A percentile compares a stretch with the other conserved stretches of the same genome.
phyloP scores from a whole-genome alignment of 108 stramenopile species.

The Nitzschia palea region DNA sequence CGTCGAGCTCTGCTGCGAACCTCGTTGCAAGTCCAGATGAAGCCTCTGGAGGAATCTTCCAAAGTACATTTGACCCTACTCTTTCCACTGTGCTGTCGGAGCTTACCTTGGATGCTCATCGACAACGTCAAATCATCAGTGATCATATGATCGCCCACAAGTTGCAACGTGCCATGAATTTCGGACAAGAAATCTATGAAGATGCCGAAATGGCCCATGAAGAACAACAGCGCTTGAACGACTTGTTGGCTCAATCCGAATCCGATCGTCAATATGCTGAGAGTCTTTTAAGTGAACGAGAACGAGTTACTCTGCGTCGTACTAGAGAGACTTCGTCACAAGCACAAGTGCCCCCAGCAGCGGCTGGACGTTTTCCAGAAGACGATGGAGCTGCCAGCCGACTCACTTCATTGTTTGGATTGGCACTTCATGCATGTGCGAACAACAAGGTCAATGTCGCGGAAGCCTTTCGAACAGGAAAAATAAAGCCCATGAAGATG shows the following conservation, averaged over 20 bases:
- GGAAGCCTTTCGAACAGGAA: constrained; percentile 33
- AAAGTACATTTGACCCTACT: neutral
- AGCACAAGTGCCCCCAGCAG: neutral
- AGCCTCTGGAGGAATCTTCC: neutral
- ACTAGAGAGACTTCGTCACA: neutral
- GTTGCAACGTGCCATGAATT: constrained; percentile 21
- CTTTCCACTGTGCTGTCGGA: neutral
- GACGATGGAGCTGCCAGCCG: neutral
- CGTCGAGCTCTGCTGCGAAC: neutral
- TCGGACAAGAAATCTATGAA: constrained; percentile 35
- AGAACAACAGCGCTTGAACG: constrained; percentile 41
- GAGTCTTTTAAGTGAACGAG: constrained; percentile 25
- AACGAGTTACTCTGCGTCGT: constrained; percentile 3
- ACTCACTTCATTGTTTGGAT: constrained; percentile 34
- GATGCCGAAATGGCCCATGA: constrained; percentile 44
- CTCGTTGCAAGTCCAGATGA: neutral
- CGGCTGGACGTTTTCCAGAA: neutral
- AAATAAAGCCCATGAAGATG: constrained; percentile 20
- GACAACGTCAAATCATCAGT: constrained; percentile 31
- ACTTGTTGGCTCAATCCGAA: constrained; percentile 29
- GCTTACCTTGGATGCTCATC: constrained; percentile 25
- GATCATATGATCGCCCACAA: constrained; percentile 37
- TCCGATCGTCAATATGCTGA: constrained; percentile 37
- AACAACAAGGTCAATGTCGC: constrained; percentile 40
- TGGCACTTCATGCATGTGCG: constrained; percentile 33